phyloP scores from a whole-genome alignment of 139 green algal species.

The Chlorokybus atmophyticus region DNA sequence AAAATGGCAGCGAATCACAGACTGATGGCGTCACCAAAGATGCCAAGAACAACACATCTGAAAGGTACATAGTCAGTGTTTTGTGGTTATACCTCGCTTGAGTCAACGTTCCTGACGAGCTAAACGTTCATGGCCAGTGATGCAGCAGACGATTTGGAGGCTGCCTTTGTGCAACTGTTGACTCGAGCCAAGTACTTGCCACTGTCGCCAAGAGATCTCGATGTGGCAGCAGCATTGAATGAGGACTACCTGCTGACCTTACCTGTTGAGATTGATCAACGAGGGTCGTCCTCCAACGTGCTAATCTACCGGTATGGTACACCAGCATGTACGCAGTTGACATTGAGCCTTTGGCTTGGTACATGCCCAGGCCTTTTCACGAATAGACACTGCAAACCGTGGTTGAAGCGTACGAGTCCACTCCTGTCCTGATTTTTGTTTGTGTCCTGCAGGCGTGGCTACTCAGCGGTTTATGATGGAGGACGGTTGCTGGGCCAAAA shows the following conservation, averaged over 20 bases:
- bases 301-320: conserved; percentile 8
- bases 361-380: neutral
- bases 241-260: conserved; percentile 14
- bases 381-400: neutral
- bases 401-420: neutral
- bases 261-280: conserved; percentile 6
- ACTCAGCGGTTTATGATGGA: neutral
- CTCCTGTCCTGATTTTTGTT: neutral
- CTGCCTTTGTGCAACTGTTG: conserved; percentile 11
- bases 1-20: no score
- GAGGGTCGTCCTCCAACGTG: conserved; percentile 5
- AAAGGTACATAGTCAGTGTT: no score
- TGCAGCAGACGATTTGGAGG: no score
- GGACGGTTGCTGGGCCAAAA: neutral
- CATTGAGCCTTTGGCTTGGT: neutral
- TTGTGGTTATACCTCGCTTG: no score
- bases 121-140: no score
- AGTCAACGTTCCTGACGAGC: no score
- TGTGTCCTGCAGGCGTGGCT: neutral
- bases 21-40: no score
- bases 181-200: neutral
- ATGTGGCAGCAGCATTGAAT: conserved; percentile 11
- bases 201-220: conserved; percentile 5
- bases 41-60: no score
- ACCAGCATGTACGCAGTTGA: neutral